These are phyloP conservation scores for Gloeopeniophorella convolvens DNA, from an alignment of 768 basidiomycete genomes.

Conservation along the genomic window DNA sequence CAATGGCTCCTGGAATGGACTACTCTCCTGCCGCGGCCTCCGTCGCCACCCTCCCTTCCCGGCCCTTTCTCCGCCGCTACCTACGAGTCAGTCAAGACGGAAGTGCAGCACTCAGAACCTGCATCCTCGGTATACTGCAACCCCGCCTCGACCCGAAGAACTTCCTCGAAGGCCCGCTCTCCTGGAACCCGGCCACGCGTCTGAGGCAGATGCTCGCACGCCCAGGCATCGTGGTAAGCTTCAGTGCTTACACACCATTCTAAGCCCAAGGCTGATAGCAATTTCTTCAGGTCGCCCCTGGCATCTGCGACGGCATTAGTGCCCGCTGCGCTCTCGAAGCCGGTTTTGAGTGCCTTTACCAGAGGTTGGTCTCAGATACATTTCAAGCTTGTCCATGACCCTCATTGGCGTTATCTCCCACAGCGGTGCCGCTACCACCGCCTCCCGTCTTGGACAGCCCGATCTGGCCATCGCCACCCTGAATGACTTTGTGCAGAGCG, in stretches of 20 bases:
- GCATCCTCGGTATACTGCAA: conserved; percentile 46
- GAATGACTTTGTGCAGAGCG: conserved; percentile 71
- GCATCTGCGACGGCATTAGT: conserved; percentile 75
- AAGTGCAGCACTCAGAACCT: conserved; percentile 6
- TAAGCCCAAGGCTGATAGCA: neutral
- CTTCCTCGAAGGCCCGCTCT: conserved; percentile 62
- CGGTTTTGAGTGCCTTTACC: conserved; percentile 72
- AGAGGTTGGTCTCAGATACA: conserved; percentile 40
- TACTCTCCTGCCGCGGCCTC: neutral
- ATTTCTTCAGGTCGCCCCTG: conserved; percentile 54
- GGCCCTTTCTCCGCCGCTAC: neutral
- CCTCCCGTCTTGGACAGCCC: conserved; percentile 71
- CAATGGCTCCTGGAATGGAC: conserved; percentile 7
- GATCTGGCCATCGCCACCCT: conserved; percentile 73
- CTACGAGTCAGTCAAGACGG: neutral
- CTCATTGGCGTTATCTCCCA: neutral
- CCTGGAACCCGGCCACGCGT: conserved; percentile 61
- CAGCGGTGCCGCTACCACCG: conserved; percentile 74
- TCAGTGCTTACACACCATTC: neutral
- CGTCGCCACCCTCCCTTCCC: neutral
- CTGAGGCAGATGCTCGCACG: conserved; percentile 50
- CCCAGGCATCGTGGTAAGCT: conserved; percentile 68
- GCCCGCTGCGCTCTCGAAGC: conserved; percentile 75
- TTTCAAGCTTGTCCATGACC: neutral
- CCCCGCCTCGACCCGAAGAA: conserved; percentile 59